A percentile compares a stretch with the other conserved stretches of the same genome.
phyloP scores from a whole-genome alignment of 768 basidiomycete species.

The Mycena indigotica region DNA sequence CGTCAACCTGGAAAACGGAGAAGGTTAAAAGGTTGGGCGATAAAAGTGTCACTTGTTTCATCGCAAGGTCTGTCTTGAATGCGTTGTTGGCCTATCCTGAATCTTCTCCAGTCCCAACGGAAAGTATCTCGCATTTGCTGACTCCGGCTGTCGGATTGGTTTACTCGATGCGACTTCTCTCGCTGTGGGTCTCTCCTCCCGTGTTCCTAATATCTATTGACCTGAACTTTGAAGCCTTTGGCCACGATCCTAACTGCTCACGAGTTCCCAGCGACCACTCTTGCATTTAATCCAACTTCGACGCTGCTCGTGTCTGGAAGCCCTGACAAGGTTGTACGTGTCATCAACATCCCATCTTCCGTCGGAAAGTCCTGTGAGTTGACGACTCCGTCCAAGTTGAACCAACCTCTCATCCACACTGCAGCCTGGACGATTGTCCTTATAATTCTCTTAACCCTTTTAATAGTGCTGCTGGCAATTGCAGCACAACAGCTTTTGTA shows the following conservation, averaged over 20 bases:
- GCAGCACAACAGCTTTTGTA: slow-evolving; percentile 17
- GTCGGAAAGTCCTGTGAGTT: slow-evolving; percentile 56
- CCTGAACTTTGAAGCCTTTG: slow-evolving; percentile 85
- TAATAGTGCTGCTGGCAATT: slow-evolving; percentile 34
- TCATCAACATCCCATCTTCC: slow-evolving; percentile 70
- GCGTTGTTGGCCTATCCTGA: too few species aligned
- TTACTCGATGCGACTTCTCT: slow-evolving; percentile 80
- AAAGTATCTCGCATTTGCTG: slow-evolving; percentile 79
- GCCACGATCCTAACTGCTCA: slow-evolving; percentile 90
- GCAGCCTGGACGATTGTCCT: slow-evolving; percentile 35
- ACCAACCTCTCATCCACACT: neutral
- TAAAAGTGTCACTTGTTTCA: slow-evolving; percentile 83
- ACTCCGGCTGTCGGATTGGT: slow-evolving; percentile 83
- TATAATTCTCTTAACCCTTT: slow-evolving; percentile 34
- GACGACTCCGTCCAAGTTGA: slow-evolving; percentile 1
- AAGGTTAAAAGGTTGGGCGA: slow-evolving; percentile 74
- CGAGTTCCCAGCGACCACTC: slow-evolving; percentile 88
- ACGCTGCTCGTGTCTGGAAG: slow-evolving; percentile 86
- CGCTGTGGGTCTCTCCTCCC: slow-evolving; percentile 51
- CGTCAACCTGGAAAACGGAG: slow-evolving; percentile 64
- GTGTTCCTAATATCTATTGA: too few species aligned
- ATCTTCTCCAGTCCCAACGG: slow-evolving; percentile 73
- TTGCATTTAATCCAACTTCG: slow-evolving; percentile 85
- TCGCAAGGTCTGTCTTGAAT: slow-evolving; percentile 69
- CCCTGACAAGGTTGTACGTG: slow-evolving; percentile 84